Conservation (phyloP, 2,329 filamentous ascomycete species). For the Colletotrichum camelliae region DNA sequence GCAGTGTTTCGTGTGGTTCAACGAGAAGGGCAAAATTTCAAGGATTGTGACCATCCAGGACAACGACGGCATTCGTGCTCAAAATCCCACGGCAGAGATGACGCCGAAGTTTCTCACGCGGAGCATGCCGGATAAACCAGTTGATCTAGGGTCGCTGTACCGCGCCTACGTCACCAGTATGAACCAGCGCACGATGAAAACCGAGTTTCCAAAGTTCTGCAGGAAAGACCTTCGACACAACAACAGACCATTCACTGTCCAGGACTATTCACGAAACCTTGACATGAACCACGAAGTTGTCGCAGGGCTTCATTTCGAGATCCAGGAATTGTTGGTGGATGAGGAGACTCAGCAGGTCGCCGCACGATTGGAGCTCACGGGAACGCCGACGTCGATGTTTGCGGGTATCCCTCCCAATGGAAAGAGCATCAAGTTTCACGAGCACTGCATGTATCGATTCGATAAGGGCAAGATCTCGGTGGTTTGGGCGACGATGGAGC, state of each 20-base stretch:
- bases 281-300: slow-evolving; percentile 31
- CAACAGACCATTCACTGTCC: slow-evolving; percentile 23
- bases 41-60: slow-evolving; percentile 17
- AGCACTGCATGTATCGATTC: slow-evolving; percentile 40
- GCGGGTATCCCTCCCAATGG: slow-evolving; percentile 33
- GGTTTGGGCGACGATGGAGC: slow-evolving; percentile 39
- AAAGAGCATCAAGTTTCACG: slow-evolving; percentile 31
- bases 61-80: slow-evolving; percentile 13
- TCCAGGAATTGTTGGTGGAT: slow-evolving; percentile 35
- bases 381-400: slow-evolving; percentile 31
- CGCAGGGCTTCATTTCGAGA: slow-evolving; percentile 28
- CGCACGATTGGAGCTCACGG: slow-evolving; percentile 33
- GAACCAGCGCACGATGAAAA: slow-evolving; percentile 31
- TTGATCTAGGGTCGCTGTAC: slow-evolving; percentile 24
- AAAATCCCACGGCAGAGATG: neutral
- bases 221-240: slow-evolving; percentile 35
- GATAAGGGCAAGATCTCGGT: slow-evolving; percentile 34
- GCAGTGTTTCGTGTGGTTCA: slow-evolving; percentile 20
- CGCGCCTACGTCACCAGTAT: slow-evolving; percentile 35
- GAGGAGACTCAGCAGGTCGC: slow-evolving; percentile 35
- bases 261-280: slow-evolving; percentile 33
- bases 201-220: slow-evolving; percentile 30
- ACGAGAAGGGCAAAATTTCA: slow-evolving; percentile 12
- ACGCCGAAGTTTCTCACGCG: slow-evolving; percentile 11
- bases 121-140: neutral